Evolutionary conservation across 176 grass and related monocot genomes (phyloP).

Genomic region (Carex littledalei): DNA sequence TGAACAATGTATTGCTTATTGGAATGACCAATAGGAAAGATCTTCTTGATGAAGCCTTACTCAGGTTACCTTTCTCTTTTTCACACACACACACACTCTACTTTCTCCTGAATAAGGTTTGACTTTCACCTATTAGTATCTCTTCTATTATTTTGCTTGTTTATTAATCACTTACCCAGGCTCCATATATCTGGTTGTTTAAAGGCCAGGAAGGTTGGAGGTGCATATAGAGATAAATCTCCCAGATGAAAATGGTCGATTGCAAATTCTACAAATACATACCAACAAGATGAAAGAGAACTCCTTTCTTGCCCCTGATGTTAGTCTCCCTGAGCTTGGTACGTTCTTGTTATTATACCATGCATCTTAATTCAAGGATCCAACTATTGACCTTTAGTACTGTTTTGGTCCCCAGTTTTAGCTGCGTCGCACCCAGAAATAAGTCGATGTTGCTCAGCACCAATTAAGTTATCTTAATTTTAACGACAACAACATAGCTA

Average conservation of each 20-base stretch:
- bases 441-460: neutral
- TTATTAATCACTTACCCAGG: conserved; percentile 1
- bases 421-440: neutral
- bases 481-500: neutral
- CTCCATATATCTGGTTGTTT: conserved; percentile 7
- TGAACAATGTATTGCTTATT: conserved; percentile 99
- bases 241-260: conserved; percentile 96
- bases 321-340: conserved; percentile 88
- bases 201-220: conserved; percentile 84
- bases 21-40: conserved; percentile 99
- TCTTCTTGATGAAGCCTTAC: conserved; percentile 91
- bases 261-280: conserved; percentile 98
- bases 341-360: conserved; percentile 5
- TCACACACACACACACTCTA: neutral
- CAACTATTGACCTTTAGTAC: neutral
- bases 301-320: conserved; percentile 90
- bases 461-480: neutral
- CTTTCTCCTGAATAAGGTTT: neutral
- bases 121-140: neutral
- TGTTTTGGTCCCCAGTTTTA: neutral
- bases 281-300: conserved; percentile 99
- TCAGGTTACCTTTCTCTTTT: conserved; percentile 47
- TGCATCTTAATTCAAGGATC: neutral
- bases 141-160: neutral
- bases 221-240: conserved; percentile 98